A percentile compares a stretch with the other conserved stretches of the same genome.
Evolutionary conservation across 2,329 filamentous ascomycete genomes (phyloP).

Genomic region (Thelonectria blattea): DNA sequence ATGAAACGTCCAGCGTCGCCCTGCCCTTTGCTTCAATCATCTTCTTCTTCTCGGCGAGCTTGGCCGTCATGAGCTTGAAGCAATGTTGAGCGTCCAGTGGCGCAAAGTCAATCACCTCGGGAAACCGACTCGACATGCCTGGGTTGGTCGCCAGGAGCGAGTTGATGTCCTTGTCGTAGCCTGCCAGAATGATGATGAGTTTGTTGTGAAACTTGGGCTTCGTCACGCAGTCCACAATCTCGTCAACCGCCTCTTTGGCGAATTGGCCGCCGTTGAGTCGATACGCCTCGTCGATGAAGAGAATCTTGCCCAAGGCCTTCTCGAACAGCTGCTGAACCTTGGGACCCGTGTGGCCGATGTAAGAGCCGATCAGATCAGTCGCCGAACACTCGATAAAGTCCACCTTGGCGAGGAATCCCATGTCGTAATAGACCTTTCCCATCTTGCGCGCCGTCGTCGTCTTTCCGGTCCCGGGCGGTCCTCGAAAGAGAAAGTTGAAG

Average conservation of each 20-base stretch:
- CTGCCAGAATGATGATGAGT: conserved; percentile 71
- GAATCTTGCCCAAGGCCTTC: conserved; percentile 66
- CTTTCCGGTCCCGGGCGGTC: conserved; percentile 72
- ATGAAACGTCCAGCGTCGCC: conserved; percentile 34
- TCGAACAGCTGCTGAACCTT: conserved; percentile 66
- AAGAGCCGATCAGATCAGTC: conserved; percentile 71
- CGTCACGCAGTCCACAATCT: conserved; percentile 57
- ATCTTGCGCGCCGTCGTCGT: conserved; percentile 76
- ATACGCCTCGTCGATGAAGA: conserved; percentile 78
- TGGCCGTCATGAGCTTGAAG: conserved; percentile 38
- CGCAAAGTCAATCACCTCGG: conserved; percentile 64
- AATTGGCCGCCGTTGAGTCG: conserved; percentile 62
- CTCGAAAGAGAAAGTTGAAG: conserved; percentile 73
- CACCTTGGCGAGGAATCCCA: conserved; percentile 67
- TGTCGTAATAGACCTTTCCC: conserved; percentile 76
- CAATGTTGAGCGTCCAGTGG: conserved; percentile 52
- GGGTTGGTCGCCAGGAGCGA: conserved; percentile 65
- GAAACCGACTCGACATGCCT: conserved; percentile 69
- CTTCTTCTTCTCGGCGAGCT: conserved; percentile 46
- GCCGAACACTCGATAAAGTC: conserved; percentile 72
- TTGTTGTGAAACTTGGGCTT: conserved; percentile 64
- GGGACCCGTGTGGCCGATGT: conserved; percentile 71
- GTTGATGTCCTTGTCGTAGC: conserved; percentile 72
- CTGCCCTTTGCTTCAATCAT: conserved; percentile 28
- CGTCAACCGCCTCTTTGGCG: conserved; percentile 62